These are phyloP conservation scores for Venturia pyrina DNA, from an alignment of 2,329 filamentous ascomycete genomes.

Conservation along the genomic window DNA sequence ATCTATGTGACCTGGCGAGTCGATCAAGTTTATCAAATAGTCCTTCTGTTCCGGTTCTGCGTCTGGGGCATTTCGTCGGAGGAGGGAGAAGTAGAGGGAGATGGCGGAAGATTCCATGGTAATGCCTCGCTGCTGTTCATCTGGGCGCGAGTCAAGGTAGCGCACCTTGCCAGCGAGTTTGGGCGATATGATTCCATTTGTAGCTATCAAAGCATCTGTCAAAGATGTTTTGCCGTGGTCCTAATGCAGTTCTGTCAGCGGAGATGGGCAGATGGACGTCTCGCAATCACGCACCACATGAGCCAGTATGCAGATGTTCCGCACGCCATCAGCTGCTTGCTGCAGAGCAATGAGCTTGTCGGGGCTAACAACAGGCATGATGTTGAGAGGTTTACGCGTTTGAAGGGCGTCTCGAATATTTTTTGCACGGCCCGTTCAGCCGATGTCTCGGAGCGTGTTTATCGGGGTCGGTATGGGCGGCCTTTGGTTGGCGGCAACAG, in stretches of 20 bases:
- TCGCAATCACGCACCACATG: slow-evolving; percentile 55
- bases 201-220: slow-evolving; percentile 90
- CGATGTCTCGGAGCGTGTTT: neutral
- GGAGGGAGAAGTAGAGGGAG: slow-evolving; percentile 88
- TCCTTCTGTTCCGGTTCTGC: slow-evolving; percentile 65
- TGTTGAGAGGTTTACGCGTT: slow-evolving; percentile 18
- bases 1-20: slow-evolving; percentile 96
- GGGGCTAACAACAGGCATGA: slow-evolving; percentile 84
- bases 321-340: slow-evolving; percentile 74
- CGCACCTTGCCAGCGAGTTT: slow-evolving; percentile 97
- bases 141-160: slow-evolving; percentile 90
- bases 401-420: neutral
- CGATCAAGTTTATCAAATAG: slow-evolving; percentile 93
- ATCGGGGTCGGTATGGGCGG: neutral
- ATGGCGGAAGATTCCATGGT: slow-evolving; percentile 99
- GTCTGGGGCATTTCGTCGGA: slow-evolving; percentile 60
- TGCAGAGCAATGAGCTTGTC: slow-evolving; percentile 88
- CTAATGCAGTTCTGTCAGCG: slow-evolving; percentile 25
- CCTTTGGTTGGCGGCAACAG: neutral
- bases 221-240: slow-evolving; percentile 98
- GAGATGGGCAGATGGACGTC: neutral
- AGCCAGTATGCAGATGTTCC: slow-evolving; percentile 95
- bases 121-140: slow-evolving; percentile 91
- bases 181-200: slow-evolving; percentile 97
- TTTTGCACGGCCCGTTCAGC: neutral